Evolutionary conservation across 345 rosid genomes (phyloP).

Genomic region (Lepidium didymum): DNA sequence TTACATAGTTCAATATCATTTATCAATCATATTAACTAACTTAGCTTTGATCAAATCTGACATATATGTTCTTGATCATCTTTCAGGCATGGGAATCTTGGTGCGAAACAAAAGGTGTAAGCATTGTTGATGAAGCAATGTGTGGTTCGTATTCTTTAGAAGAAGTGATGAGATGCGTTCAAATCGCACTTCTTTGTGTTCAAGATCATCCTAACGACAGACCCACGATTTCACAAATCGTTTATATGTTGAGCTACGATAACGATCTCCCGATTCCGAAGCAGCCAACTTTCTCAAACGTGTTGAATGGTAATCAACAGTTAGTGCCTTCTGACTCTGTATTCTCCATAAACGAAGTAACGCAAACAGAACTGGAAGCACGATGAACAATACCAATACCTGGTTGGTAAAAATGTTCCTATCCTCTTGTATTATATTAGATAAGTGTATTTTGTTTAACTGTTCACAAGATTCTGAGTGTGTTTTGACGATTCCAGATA

Average conservation of each 20-base stretch:
- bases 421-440: too few relatives aligned
- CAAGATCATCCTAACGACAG: not conserved
- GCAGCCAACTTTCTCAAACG: not conserved
- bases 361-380: not conserved
- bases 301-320: not conserved
- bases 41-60: not conserved
- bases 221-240: not conserved
- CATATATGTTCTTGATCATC: not conserved
- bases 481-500: not conserved
- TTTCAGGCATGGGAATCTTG: constrained; percentile 11
- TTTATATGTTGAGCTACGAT: not conserved
- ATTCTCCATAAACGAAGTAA: not conserved
- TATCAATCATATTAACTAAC: not conserved
- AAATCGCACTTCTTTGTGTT: not conserved
- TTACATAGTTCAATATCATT: not conserved
- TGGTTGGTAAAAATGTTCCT: not conserved
- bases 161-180: not conserved
- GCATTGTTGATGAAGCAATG: not conserved
- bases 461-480: not conserved
- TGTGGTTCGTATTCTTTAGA: not conserved
- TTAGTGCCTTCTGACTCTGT: not conserved
- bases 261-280: not conserved
- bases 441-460: not conserved
- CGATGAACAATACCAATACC: not conserved
- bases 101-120: not conserved